Conservation (phyloP, 2,329 filamentous ascomycete genomes). For the Zymoseptoria passerinii region DNA sequence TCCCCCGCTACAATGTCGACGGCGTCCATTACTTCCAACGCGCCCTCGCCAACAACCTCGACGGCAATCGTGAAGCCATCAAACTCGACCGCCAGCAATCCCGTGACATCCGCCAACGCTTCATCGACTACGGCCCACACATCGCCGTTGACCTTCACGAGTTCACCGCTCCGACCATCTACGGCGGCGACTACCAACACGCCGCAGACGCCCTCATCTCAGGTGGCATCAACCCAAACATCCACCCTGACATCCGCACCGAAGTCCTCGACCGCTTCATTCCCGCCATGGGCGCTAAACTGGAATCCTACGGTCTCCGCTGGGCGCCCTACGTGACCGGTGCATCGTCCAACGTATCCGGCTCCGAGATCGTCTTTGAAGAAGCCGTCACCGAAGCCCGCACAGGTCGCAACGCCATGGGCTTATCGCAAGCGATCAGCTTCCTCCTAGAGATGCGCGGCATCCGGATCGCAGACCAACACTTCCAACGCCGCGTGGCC, state of each 20-base stretch:
- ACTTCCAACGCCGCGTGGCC: conserved; percentile 16
- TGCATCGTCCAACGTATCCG: conserved; percentile 7
- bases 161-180: conserved; percentile 25
- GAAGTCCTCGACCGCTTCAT: conserved; percentile 28
- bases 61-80: conserved; percentile 17
- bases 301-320: conserved; percentile 25
- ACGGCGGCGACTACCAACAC: conserved; percentile 24
- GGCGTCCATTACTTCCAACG: conserved; percentile 20
- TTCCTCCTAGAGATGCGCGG: conserved; percentile 16
- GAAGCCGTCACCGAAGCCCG: conserved; percentile 13
- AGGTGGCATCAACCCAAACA: conserved; percentile 18
- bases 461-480: conserved; percentile 15
- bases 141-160: conserved; percentile 31
- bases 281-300: conserved; percentile 19
- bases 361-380: conserved; percentile 11
- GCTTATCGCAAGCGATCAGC: conserved; percentile 11
- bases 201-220: conserved; percentile 26
- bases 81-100: conserved; percentile 28
- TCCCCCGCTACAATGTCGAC: conserved; percentile 15
- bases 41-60: conserved; percentile 18
- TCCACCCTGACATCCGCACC: conserved; percentile 24
- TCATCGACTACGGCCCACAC: conserved; percentile 27
- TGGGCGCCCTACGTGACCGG: conserved; percentile 31
- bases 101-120: conserved; percentile 24
- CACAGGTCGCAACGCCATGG: conserved; percentile 14